These are phyloP conservation scores for Funneliformis geosporum DNA, from an alignment of 192 early-diverging fungal genomes.

Conservation along the genomic window DNA sequence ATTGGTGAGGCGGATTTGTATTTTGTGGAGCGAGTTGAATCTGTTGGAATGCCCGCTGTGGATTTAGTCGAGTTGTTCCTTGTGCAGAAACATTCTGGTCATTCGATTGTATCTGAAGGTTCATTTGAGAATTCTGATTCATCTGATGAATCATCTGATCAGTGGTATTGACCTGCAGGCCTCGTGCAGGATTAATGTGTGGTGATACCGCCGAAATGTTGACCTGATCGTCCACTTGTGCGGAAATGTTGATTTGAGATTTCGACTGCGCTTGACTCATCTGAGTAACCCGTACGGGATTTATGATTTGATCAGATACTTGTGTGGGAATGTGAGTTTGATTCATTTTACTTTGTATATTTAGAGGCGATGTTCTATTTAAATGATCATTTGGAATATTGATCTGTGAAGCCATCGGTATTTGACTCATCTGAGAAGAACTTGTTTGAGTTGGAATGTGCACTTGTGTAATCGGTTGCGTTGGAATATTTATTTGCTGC, in stretches of 20 bases:
- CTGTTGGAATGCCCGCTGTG: neutral
- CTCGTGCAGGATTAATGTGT: neutral
- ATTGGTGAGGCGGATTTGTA: too few species aligned
- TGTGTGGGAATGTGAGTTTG: neutral
- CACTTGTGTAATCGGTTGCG: neutral
- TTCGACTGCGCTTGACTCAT: neutral
- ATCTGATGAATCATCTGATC: neutral
- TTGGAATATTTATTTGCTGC: neutral
- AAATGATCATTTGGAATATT: neutral
- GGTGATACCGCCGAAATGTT: too few species aligned
- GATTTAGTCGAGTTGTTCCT: neutral
- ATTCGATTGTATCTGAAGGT: too few species aligned
- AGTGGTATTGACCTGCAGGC: too few species aligned
- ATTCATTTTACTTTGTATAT: neutral
- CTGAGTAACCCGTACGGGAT: neutral
- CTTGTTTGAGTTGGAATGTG: neutral
- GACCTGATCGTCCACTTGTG: neutral
- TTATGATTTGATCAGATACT: neutral
- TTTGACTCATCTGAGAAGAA: neutral
- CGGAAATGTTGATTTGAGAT: neutral
- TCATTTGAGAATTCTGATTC: too few species aligned
- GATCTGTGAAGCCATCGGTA: neutral
- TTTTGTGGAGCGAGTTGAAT: neutral
- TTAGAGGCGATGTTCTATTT: neutral
- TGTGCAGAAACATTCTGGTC: too few species aligned